These are phyloP conservation scores for Yamadazyma siamensis DNA, from an alignment of 1,139 yeast genomes.

Conservation along the genomic window DNA sequence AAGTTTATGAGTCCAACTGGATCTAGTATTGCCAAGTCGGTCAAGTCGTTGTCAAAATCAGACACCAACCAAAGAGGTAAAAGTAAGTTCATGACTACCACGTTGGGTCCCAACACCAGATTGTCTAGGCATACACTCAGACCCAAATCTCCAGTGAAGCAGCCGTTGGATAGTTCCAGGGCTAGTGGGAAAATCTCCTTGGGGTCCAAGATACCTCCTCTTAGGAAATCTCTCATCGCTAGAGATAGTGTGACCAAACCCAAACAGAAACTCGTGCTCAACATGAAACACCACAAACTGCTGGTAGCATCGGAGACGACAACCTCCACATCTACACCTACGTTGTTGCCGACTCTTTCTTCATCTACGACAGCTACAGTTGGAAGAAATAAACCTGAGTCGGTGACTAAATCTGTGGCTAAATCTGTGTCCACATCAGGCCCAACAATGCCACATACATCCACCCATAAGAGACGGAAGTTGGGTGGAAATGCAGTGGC, in stretches of 20 bases:
- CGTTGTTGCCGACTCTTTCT: too few species aligned
- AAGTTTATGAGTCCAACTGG: constrained; percentile 12
- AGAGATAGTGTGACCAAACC: constrained; percentile 25
- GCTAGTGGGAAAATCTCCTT: constrained; percentile 11
- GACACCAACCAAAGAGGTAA: constrained; percentile 14
- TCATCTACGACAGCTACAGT: neutral
- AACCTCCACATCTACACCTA: neutral
- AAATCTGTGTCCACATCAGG: neutral
- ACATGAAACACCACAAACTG: constrained; percentile 21
- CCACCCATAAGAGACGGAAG: constrained; percentile 12
- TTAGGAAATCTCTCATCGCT: constrained; percentile 30
- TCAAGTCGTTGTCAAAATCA: constrained; percentile 1
- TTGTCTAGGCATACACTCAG: constrained; percentile 6
- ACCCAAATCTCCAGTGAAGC: constrained; percentile 10
- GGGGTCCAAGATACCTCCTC: constrained; percentile 19
- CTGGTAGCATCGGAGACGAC: neutral
- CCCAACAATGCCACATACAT: constrained; percentile 4
- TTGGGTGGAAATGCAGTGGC: constrained; percentile 30
- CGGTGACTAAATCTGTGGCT: neutral
- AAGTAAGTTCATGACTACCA: constrained; percentile 36
- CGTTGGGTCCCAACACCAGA: constrained; percentile 19
- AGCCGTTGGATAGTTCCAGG: neutral
- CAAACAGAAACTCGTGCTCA: constrained; percentile 29
- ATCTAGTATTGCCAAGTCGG: constrained; percentile 8
- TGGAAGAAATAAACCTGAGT: neutral